A percentile compares a stretch with the other conserved stretches of the same genome.
Evolutionary conservation across 2,329 filamentous ascomycete genomes (phyloP).

Genomic region (Paecilomyces sp.): DNA sequence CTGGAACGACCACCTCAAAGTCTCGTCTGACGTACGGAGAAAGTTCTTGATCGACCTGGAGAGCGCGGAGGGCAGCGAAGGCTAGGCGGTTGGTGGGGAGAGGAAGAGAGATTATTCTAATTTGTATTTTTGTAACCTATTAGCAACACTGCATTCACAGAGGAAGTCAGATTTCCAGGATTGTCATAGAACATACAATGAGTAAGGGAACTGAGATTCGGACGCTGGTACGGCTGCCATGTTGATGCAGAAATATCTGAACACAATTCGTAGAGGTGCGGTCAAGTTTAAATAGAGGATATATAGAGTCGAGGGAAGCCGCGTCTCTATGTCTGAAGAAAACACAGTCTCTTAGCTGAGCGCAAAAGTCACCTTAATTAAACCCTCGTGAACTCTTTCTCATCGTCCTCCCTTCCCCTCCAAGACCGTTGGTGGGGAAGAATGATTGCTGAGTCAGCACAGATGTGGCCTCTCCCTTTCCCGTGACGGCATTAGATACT

Average conservation of each 20-base stretch:
- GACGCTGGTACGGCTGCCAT: constrained; percentile 16
- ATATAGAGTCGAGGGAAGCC: not conserved
- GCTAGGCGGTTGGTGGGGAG: constrained; percentile 77
- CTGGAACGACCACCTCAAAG: constrained; percentile 49
- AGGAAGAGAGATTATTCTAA: constrained; percentile 67
- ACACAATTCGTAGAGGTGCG: not conserved
- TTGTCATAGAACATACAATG: constrained; percentile 20
- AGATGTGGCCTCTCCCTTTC: not conserved
- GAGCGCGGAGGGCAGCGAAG: constrained; percentile 62
- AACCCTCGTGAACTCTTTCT: not conserved
- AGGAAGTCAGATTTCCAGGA: not conserved
- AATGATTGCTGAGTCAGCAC: not conserved
- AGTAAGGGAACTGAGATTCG: constrained; percentile 29
- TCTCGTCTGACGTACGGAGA: constrained; percentile 72
- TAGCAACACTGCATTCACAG: too few relatives aligned
- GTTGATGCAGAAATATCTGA: not conserved
- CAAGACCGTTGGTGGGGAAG: not conserved
- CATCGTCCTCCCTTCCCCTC: not conserved
- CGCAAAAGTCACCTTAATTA: not conserved
- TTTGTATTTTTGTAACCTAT: not conserved
- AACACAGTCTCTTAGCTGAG: not conserved
- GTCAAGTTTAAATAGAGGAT: not conserved
- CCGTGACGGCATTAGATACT: too few relatives aligned
- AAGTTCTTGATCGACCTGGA: constrained; percentile 82
- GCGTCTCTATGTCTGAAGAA: not conserved